Conservation (phyloP, 768 basidiomycete genomes). For the Cystoderma amianthinum region DNA sequence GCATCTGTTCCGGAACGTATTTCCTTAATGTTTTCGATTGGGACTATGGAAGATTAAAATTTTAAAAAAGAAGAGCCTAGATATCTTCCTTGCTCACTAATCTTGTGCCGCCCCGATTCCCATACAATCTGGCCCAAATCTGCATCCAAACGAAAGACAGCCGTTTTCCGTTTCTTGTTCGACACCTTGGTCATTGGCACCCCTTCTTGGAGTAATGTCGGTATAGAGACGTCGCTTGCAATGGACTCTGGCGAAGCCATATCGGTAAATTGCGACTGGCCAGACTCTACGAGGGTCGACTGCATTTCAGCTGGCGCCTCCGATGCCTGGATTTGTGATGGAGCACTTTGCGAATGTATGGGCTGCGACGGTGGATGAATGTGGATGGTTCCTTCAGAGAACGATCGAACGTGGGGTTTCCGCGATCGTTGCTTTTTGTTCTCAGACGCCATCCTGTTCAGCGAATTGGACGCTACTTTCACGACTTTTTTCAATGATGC, state of each 20-base stretch:
- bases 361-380: too few species aligned
- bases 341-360: background rate
- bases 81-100: slow-evolving; percentile 56
- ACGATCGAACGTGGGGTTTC: background rate
- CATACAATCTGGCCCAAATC: slow-evolving; percentile 79
- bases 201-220: slow-evolving; percentile 51
- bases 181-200: slow-evolving; percentile 81
- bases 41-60: slow-evolving; percentile 40
- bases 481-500: background rate
- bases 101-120: slow-evolving; percentile 64
- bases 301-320: background rate
- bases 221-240: slow-evolving; percentile 34
- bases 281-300: background rate
- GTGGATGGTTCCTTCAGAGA: background rate
- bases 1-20: slow-evolving; percentile 74
- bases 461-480: background rate
- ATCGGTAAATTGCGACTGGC: background rate
- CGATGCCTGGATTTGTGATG: background rate
- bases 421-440: background rate
- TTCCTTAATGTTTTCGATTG: slow-evolving; percentile 86
- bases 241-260: background rate
- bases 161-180: slow-evolving; percentile 65
- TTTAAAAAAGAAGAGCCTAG: slow-evolving; percentile 29
- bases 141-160: slow-evolving; percentile 66
- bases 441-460: background rate